Percentiles rank a stretch among this genome's conserved stretches.
Conservation (phyloP, 805 yeast species). For the Candida suzukii region DNA sequence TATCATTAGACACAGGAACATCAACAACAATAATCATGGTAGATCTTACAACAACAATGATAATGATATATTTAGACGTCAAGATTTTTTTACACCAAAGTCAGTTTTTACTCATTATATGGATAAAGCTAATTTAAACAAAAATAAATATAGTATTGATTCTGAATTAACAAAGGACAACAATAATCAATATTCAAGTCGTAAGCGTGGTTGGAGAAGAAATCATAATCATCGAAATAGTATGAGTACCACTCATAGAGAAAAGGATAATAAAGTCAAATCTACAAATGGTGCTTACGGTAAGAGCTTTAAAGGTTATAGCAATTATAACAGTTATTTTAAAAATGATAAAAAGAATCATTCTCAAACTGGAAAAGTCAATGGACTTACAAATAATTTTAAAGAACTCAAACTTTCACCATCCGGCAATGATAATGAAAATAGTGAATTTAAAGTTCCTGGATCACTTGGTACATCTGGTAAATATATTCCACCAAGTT, state of each 20-base stretch:
- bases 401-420: background rate
- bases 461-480: constrained; percentile 33
- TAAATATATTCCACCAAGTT: constrained; percentile 67
- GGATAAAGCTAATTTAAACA: constrained; percentile 40
- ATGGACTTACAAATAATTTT: background rate
- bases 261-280: constrained; percentile 11
- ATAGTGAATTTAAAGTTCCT: constrained; percentile 5
- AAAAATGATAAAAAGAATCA: background rate
- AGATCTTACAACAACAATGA: background rate
- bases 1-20: constrained; percentile 11
- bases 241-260: constrained; percentile 3
- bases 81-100: constrained; percentile 74
- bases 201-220: constrained; percentile 11
- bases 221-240: constrained; percentile 12
- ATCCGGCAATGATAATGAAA: background rate
- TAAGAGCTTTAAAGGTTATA: constrained; percentile 2
- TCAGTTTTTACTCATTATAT: constrained; percentile 64
- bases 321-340: background rate
- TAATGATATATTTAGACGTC: constrained; percentile 42
- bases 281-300: constrained; percentile 6
- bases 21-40: constrained; percentile 9
- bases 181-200: background rate
- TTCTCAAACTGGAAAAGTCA: background rate
- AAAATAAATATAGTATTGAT: background rate
- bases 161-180: background rate